phyloP scores from a whole-genome alignment of 2,329 filamentous ascomycete species.

The Fusarium coffeatum region DNA sequence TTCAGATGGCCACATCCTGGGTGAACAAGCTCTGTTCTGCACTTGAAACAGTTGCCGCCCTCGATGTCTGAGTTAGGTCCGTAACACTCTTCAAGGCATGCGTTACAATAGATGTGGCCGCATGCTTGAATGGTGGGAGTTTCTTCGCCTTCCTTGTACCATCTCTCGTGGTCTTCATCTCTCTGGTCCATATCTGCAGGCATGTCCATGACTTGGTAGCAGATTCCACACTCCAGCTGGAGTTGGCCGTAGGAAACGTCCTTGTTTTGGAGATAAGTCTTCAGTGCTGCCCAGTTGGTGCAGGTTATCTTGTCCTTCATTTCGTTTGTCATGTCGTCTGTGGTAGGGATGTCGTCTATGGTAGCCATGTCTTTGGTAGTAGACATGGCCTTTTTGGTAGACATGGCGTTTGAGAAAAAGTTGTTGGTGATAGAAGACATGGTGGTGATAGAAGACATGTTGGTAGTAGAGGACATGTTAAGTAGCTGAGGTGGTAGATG shows the following conservation, averaged over 20 bases:
- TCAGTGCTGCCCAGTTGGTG: not conserved
- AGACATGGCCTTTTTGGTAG: not conserved
- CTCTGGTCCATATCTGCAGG: not conserved
- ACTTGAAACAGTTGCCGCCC: not conserved
- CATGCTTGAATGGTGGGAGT: not conserved
- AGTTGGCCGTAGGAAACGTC: not conserved
- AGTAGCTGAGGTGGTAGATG: no score
- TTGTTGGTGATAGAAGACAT: no score
- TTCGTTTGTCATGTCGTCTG: not conserved
- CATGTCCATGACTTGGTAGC: not conserved
- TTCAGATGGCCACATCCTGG: not conserved
- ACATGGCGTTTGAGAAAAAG: no score
- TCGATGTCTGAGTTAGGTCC: not conserved
- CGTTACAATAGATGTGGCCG: constrained; percentile 9
- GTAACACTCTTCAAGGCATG: not conserved
- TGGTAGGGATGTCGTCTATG: not conserved
- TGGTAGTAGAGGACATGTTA: not conserved
- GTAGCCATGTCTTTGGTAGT: not conserved
- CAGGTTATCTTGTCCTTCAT: not conserved
- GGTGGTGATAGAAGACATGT: no score
- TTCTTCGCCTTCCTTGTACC: not conserved
- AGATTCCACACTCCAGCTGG: not conserved
- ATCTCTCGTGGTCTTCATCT: not conserved
- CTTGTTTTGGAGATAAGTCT: not conserved
- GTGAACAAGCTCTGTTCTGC: not conserved